phyloP scores from a whole-genome alignment of 768 basidiomycete species.

The Solioccasus polychromus region DNA sequence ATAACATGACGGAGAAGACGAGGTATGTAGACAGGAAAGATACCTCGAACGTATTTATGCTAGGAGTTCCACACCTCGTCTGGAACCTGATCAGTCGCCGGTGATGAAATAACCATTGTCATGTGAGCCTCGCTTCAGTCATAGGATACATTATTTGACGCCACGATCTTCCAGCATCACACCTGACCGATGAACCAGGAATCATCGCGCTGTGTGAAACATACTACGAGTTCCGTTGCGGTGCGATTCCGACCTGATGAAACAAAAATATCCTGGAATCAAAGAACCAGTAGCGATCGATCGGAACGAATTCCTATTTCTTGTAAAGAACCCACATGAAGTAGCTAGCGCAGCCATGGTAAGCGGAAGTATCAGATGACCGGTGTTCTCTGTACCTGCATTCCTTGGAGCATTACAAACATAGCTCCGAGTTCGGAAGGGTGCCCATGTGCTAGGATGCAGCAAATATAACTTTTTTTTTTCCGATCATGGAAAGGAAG shows the following conservation, averaged over 20 bases:
- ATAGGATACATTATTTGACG: background rate
- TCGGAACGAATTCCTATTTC: background rate
- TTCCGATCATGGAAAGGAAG: too few relatives aligned
- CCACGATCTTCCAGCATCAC: background rate
- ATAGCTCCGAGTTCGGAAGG: background rate
- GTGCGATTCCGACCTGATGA: too few relatives aligned
- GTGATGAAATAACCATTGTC: background rate
- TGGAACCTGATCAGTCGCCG: too few relatives aligned
- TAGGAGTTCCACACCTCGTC: background rate
- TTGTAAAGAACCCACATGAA: background rate
- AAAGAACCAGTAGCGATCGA: conserved; percentile 2
- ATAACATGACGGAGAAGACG: conserved; percentile 18
- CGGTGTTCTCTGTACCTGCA: background rate
- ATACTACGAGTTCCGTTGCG: background rate
- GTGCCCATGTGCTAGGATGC: background rate
- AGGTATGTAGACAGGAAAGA: background rate
- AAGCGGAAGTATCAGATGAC: too few relatives aligned
- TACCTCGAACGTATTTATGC: conserved; percentile 12
- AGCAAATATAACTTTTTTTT: conserved; percentile 2
- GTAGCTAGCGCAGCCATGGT: background rate
- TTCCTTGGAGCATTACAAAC: background rate
- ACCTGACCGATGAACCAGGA: background rate
- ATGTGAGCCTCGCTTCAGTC: background rate
- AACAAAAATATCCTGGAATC: too few relatives aligned
- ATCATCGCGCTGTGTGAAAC: background rate